phyloP scores from a whole-genome alignment of 2,329 filamentous ascomycete species.

The Colletotrichum phormii region DNA sequence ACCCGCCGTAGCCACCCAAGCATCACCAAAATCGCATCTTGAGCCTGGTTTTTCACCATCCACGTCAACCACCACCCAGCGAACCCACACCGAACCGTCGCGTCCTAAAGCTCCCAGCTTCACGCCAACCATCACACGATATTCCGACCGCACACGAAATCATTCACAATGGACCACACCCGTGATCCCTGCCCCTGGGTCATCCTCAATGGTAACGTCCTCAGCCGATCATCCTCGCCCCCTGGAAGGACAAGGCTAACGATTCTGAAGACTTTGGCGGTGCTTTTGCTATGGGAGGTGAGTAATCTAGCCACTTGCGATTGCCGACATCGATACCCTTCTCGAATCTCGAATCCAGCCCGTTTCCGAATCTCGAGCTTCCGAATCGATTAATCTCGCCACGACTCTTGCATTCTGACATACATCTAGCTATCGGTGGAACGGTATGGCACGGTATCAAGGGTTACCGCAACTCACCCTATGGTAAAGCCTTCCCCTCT shows the following conservation, averaged over 20 bases:
- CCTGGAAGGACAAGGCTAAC: neutral
- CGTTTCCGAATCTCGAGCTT: neutral
- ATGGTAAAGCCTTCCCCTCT: neutral
- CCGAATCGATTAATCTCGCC: neutral
- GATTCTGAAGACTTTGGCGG: conserved; percentile 80
- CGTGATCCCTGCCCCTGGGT: conserved; percentile 98
- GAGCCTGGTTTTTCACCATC: neutral
- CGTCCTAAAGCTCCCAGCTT: neutral
- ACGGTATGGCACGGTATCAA: conserved; percentile 98
- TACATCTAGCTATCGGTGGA: conserved; percentile 70
- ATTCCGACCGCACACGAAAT: conserved; percentile 5
- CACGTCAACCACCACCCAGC: neutral
- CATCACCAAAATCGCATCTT: neutral
- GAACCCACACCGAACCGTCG: neutral
- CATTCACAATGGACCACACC: conserved; percentile 83
- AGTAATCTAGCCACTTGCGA: neutral
- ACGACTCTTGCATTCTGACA: neutral
- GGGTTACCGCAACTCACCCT: conserved; percentile 67
- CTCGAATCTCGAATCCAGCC: neutral
- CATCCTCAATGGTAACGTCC: conserved; percentile 75
- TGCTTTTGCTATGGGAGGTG: conserved; percentile 90
- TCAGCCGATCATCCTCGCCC: neutral
- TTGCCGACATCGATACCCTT: conserved; percentile 53
- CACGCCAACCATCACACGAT: conserved; percentile 24
- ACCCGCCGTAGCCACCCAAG: neutral